These are phyloP conservation scores for Taphrina confusa DNA, from an alignment of 1,139 yeast genomes.

Conservation along the genomic window DNA sequence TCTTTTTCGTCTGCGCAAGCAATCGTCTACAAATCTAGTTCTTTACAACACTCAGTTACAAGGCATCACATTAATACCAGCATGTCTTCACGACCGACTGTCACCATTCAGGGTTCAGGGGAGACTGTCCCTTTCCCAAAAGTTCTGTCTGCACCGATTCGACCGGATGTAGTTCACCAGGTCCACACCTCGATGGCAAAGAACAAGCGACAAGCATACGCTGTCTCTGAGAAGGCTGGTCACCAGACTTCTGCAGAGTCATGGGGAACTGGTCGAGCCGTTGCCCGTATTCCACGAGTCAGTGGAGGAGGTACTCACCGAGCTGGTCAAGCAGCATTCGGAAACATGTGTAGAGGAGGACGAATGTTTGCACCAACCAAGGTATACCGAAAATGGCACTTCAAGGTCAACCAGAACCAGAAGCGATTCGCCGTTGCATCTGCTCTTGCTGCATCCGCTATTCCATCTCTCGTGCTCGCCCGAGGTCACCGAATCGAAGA, in stretches of 20 bases:
- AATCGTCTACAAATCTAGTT: too few species aligned
- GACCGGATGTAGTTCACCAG: constrained; percentile 99
- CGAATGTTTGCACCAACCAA: constrained; percentile 99
- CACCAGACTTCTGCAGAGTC: constrained; percentile 99
- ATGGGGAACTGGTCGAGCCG: constrained; percentile 99
- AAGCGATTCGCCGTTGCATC: constrained; percentile 99
- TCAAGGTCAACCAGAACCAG: constrained; percentile 99
- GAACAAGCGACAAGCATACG: constrained; percentile 99
- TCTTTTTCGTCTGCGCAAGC: too few species aligned
- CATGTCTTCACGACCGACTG: constrained; percentile 26
- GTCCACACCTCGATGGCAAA: constrained; percentile 98
- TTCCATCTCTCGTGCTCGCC: constrained; percentile 96
- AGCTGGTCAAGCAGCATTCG: constrained; percentile 99
- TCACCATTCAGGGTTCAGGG: constrained; percentile 19
- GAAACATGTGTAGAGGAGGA: constrained; percentile 99
- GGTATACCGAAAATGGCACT: constrained; percentile 99
- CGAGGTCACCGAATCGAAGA: constrained; percentile 99
- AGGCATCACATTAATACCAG: not conserved
- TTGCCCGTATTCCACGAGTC: constrained; percentile 99
- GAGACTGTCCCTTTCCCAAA: constrained; percentile 81
- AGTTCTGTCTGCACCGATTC: constrained; percentile 99
- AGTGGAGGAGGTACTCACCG: constrained; percentile 99
- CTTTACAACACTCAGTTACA: constrained; percentile 1
- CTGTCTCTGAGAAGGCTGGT: constrained; percentile 98
- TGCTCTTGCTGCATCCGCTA: constrained; percentile 99